Conservation (phyloP, 1,284 basidiomycete genomes). For the Marasmius fiardii region DNA sequence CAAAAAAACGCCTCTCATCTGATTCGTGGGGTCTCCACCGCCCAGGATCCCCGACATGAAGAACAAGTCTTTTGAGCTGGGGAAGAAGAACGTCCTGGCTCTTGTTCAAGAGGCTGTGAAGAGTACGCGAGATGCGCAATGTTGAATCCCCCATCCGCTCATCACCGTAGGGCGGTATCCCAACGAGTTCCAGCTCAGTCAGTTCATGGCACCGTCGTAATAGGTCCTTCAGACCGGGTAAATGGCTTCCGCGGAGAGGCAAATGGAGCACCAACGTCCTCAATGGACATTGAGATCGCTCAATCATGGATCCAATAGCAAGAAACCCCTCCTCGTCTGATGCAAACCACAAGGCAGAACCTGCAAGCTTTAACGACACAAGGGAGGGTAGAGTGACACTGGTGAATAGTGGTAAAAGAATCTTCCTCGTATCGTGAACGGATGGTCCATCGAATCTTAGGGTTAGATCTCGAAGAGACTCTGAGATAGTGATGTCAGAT, state of each 20-base stretch:
- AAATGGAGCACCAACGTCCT: neutral
- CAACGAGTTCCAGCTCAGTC: neutral
- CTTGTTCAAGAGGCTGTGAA: neutral
- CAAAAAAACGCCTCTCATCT: neutral
- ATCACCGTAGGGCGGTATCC: neutral
- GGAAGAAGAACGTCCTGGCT: neutral
- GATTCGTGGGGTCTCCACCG: neutral
- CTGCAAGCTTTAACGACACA: neutral
- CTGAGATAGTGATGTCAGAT: neutral
- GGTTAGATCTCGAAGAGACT: neutral
- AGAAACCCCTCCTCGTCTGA: neutral
- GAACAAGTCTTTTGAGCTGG: neutral
- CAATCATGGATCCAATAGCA: neutral
- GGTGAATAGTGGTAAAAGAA: neutral
- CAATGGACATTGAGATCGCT: neutral
- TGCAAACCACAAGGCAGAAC: neutral
- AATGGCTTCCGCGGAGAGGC: neutral
- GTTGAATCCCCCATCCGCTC: no score
- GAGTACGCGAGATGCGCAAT: neutral
- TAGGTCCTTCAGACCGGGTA: neutral
- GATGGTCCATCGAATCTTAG: neutral
- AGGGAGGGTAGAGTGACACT: neutral
- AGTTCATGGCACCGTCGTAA: neutral
- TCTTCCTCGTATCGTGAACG: neutral
- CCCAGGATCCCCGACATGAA: neutral